Base-by-base conservation (phyloP, 2,329 filamentous ascomycete genomes). In the Penicillium olsonii region DNA sequence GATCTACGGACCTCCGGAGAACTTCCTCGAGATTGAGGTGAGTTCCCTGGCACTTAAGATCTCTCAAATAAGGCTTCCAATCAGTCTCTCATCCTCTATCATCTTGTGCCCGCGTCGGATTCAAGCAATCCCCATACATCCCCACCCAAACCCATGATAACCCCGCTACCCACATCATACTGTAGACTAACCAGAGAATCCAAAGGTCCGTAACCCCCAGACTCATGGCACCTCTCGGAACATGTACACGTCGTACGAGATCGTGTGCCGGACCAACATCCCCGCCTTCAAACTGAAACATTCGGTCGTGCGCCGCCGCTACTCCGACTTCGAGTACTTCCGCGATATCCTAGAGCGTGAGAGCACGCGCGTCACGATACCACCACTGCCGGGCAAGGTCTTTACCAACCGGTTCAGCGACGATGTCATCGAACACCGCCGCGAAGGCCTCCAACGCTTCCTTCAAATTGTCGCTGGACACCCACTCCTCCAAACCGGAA, bases 241-340 rank as follows among this genome's bases (percentile, higher is more conserved):
- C 77, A 96, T 96, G 91, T 97, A 97, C 79, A 99, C 94, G 46
- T 94, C 95, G 75, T 99, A 97, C 80, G 92, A 97, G 75, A 96
- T 99, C 68, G 83, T 95, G 64, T 96, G 94, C 78, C 87, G 89
- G 65, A 99, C 94, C 75, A 99, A 99, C 77, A 99, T 99, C 68
- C 94, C 94, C 50, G 92, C 94, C 63, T 99, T 99, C 83, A 97
- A 97, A 78, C 85, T 96, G 63, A 90, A 92, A 60, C 84, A 88
- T 69, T 91, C 86, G 57, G 84, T 85, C 61, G 94, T 99, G 55
- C 90, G 92, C 61, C 86, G 94, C 55, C 90, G 94, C 44, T 99
- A 99, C 79, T 94, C 88, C 49, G 94, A 99, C 74, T 99, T 99
- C 71, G 94, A 99, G 77, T 92, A 96, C 76, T 99, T 99, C 74